Base-by-base conservation (phyloP, 805 yeast genomes). In the Kluyveromyces siamensis region DNA sequence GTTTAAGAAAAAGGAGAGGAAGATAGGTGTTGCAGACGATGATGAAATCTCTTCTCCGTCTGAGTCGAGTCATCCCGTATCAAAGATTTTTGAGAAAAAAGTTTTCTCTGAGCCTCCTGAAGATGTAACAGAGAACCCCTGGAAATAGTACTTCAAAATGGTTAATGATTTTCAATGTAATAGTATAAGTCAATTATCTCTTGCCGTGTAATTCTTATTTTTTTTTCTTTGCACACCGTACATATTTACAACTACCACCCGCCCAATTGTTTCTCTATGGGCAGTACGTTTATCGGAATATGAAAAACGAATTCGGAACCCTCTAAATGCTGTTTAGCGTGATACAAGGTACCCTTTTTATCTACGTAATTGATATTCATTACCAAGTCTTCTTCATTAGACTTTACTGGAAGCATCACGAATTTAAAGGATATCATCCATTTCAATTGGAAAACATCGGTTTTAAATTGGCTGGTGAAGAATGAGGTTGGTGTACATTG, bases 201-300 rank as follows among this genome's bases (percentile, higher is more conserved):
- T 38, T 30, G 19, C 7, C 13, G 19, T 27, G 19, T 14, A 38
- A n/a, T n/a, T 43, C 9, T 10, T 30, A 1, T 8, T 10, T 27
- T 14, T n/a, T 8, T 19, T 36, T 38, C 19, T 19, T 3, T 38
- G 8, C 17, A 10, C 3, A 17, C 40, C 11, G 17, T 36, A 13
- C 3, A 38, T 50, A 48, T 27, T 27, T 17, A 14, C 27, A 27
- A 40, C 41, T 66, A 65, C 62, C 76, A 67, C 8, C 81, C 81
- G 37, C 78, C 78, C 51, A 74, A 71, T 51, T 71, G 74, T 40
- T 69, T 66, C 37, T 72, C 66, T 5, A 76, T 62, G 1, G 81
- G 79, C 16, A 75, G 53, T 1, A 77, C 67, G 21, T 64, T 59
- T 1, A 77, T 37, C 1, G 81, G 81, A 6, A 77, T 57, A 39